phyloP scores from a whole-genome alignment of 192 early-diverging fungal genomes.

The Backusella luteola region DNA sequence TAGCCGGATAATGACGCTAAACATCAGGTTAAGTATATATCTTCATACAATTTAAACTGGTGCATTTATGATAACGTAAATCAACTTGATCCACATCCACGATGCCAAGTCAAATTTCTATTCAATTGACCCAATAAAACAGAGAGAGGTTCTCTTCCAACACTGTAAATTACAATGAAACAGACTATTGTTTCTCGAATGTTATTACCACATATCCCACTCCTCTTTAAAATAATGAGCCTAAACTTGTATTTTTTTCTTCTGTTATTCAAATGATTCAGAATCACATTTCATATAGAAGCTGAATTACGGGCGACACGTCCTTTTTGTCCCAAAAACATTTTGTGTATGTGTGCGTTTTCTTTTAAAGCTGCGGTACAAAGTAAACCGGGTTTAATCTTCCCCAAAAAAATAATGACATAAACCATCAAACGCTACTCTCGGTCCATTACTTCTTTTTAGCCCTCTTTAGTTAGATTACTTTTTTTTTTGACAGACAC shows the following conservation, averaged over 20 bases:
- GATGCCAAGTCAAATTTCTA: too few species aligned
- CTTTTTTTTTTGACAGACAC: neutral
- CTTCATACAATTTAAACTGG: too few species aligned
- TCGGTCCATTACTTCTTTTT: neutral
- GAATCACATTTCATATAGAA: neutral
- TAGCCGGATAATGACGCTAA: too few species aligned
- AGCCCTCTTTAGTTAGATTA: neutral
- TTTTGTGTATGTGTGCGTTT: neutral
- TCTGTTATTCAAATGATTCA: neutral
- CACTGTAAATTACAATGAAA: neutral
- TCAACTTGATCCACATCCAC: too few species aligned
- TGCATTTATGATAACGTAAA: too few species aligned
- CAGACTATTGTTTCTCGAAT: neutral
- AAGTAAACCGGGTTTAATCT: neutral
- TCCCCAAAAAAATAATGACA: neutral
- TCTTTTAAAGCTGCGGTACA: neutral
- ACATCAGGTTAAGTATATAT: too few species aligned
- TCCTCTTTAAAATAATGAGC: neutral
- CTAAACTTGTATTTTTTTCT: neutral
- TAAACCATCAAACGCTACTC: neutral
- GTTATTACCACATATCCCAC: neutral
- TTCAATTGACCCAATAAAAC: too few species aligned
- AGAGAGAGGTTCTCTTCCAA: too few species aligned
- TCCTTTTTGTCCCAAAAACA: neutral
- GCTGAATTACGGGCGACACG: neutral